A percentile compares a stretch with the other conserved stretches of the same genome.
phyloP scores from a whole-genome alignment of 140 eudicot species.

The Anethum foeniculum region DNA sequence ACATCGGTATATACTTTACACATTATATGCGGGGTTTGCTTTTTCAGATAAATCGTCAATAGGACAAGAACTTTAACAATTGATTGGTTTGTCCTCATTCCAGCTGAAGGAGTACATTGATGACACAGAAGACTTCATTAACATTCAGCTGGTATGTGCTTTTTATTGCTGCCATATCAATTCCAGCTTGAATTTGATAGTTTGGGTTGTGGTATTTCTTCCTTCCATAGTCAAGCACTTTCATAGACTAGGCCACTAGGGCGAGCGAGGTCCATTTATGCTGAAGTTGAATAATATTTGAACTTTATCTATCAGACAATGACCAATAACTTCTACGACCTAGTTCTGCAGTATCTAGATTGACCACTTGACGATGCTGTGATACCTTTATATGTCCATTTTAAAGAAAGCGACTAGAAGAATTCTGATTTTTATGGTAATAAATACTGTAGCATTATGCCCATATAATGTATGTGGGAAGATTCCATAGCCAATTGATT shows the following conservation, averaged over 20 bases:
- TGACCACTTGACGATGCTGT: not conserved
- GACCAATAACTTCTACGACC: not conserved
- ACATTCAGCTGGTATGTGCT: conserved; percentile 81
- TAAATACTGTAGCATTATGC: not conserved
- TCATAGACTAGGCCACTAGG: not conserved
- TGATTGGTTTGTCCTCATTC: conserved; percentile 9
- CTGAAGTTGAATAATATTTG: not conserved
- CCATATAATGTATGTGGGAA: not conserved
- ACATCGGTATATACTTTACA: conserved; percentile 50
- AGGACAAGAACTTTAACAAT: not conserved
- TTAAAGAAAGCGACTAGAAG: not conserved
- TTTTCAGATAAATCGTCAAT: not conserved
- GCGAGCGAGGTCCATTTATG: not conserved
- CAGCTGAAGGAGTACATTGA: conserved; percentile 98
- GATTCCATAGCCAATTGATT: not conserved
- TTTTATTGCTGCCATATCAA: not conserved
- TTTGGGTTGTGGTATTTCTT: not conserved
- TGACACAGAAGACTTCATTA: conserved; percentile 91
- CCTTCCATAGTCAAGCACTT: not conserved
- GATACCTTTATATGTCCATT: not conserved
- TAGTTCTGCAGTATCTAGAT: not conserved
- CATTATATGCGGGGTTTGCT: not conserved
- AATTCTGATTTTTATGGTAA: not conserved
- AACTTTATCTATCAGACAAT: not conserved
- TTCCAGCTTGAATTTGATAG: not conserved